phyloP scores from a whole-genome alignment of 768 basidiomycete species.

The Punctularia strigosozonata region DNA sequence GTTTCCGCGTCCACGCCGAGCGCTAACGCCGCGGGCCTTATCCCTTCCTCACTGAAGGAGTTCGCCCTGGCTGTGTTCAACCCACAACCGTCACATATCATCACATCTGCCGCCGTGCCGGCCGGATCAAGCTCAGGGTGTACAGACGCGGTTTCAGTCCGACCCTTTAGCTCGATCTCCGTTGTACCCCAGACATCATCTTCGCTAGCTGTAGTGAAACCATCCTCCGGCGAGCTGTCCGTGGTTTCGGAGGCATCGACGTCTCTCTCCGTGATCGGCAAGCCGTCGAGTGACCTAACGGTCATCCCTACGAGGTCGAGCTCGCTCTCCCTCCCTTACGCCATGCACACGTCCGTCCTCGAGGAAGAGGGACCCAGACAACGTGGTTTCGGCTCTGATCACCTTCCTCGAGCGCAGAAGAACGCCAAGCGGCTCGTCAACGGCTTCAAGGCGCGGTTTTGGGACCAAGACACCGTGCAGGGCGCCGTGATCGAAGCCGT shows the following conservation, averaged over 20 bases:
- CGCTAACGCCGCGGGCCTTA: constrained; percentile 4
- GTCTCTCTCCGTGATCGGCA: no score
- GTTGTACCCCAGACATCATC: background rate
- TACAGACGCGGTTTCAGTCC: background rate
- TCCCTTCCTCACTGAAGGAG: constrained; percentile 14
- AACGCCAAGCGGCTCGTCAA: constrained; percentile 11
- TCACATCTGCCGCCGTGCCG: background rate
- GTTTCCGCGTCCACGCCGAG: constrained; percentile 4
- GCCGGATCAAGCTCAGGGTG: no score
- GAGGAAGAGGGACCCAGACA: constrained; percentile 12
- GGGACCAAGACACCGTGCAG: constrained; percentile 13
- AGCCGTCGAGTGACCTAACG: background rate
- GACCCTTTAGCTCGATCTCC: background rate
- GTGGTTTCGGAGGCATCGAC: background rate
- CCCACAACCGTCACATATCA: constrained; percentile 7
- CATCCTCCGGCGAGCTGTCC: background rate
- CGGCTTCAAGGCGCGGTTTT: constrained; percentile 13
- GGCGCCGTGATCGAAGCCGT: constrained; percentile 6
- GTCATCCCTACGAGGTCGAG: background rate
- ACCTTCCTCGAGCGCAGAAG: constrained; percentile 6
- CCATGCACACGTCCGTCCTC: constrained; percentile 3
- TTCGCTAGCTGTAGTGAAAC: background rate
- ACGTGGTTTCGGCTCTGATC: constrained; percentile 7
- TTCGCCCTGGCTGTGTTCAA: constrained; percentile 25
- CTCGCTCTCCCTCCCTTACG: background rate